phyloP scores from a whole-genome alignment of 2,329 filamentous ascomycete species.

The Hypoxylon sp. region DNA sequence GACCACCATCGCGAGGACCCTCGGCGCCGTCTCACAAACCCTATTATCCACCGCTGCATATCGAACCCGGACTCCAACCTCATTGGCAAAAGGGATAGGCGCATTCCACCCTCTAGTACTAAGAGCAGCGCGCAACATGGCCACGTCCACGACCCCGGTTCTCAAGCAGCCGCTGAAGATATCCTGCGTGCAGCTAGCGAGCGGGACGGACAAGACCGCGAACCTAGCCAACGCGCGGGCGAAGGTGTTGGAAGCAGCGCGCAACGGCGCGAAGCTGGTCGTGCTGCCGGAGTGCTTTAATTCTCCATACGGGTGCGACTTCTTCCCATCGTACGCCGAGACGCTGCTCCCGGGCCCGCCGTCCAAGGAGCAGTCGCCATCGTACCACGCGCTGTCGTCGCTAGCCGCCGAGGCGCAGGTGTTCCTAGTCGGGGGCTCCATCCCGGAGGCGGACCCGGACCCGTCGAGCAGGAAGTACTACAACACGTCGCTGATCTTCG shows the following conservation, averaged over 20 bases:
- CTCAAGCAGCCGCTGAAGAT: conserved; percentile 82
- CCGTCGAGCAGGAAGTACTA: conserved; percentile 74
- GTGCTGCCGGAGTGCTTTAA: conserved; percentile 99
- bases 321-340: conserved; percentile 93
- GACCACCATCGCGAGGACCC: conserved; percentile 32
- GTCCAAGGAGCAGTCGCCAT: conserved; percentile 73
- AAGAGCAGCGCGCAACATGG: conserved; percentile 38
- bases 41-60: background rate
- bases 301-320: conserved; percentile 90
- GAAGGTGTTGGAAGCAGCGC: conserved; percentile 84
- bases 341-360: conserved; percentile 81
- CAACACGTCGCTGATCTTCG: conserved; percentile 90
- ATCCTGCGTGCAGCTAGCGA: conserved; percentile 82
- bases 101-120: conserved; percentile 27
- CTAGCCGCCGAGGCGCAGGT: conserved; percentile 81
- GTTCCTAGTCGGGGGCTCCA: conserved; percentile 90
- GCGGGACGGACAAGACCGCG: conserved; percentile 80
- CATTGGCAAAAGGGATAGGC: background rate
- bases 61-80: conserved; percentile 2
- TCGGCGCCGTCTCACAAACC: conserved; percentile 34
- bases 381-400: conserved; percentile 82
- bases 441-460: conserved; percentile 76
- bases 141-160: conserved; percentile 51
- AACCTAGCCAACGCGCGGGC: conserved; percentile 84
- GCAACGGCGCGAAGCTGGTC: conserved; percentile 80